Conservation (phyloP, 129 eudicot genomes). For the Calendula officinalis region DNA sequence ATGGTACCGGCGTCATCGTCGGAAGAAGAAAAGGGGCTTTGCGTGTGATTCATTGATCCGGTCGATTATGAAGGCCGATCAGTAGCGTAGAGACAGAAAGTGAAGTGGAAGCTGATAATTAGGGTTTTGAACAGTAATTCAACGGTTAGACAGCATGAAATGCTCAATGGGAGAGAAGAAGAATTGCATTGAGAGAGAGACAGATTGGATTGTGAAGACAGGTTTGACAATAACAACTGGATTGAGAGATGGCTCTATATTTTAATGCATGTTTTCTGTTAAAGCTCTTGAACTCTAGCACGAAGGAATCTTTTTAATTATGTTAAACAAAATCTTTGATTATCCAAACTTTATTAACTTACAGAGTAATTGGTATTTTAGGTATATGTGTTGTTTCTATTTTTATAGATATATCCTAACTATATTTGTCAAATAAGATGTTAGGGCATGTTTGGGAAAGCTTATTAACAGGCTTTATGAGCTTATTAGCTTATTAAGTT, state of each 20-base stretch:
- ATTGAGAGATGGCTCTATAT: not conserved
- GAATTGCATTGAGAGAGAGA: conserved; percentile 25
- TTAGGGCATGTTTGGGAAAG: too few species aligned
- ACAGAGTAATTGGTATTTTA: not conserved
- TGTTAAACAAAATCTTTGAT: not conserved
- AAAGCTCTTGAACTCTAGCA: not conserved
- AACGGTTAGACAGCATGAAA: conserved; percentile 13
- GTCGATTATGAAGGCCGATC: conserved; percentile 8
- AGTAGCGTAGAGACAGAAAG: not conserved
- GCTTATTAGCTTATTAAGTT: too few species aligned
- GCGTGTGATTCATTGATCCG: conserved; percentile 54
- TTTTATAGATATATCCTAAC: too few species aligned
- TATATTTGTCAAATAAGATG: too few species aligned
- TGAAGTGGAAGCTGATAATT: conserved; percentile 19
- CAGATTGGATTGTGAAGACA: conserved; percentile 12
- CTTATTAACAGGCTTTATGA: too few species aligned
- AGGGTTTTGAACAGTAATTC: conserved; percentile 36
- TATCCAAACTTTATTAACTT: too few species aligned
- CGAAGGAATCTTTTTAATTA: too few species aligned
- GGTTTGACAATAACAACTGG: conserved; percentile 2
- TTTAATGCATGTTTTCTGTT: conserved; percentile 1
- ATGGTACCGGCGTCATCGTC: conserved; percentile 52
- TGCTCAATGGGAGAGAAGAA: not conserved
- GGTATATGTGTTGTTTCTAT: too few species aligned
- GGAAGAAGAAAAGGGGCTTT: conserved; percentile 46